Percentiles rank a stretch among this genome's conserved stretches.
Evolutionary conservation across 257 asterid genomes (phyloP).

Genomic region (Asclepias syriaca): DNA sequence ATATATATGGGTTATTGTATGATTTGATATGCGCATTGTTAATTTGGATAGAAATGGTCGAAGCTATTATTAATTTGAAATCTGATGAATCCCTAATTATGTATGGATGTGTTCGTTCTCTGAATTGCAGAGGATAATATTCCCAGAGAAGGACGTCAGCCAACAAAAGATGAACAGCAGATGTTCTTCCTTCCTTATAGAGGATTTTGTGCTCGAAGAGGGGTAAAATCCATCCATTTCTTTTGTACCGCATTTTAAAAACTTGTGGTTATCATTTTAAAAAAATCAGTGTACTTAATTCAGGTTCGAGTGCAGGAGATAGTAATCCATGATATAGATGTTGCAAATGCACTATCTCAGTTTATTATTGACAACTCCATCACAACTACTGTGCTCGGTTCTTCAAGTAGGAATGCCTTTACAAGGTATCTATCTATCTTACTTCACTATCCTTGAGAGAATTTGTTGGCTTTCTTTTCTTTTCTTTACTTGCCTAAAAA

Average conservation of each 20-base stretch:
- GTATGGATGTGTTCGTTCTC: not conserved
- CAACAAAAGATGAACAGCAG: constrained; percentile 52
- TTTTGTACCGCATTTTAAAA: too few species aligned
- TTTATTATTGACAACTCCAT: constrained; percentile 35
- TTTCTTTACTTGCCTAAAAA: too few species aligned
- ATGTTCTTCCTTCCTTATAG: constrained; percentile 73
- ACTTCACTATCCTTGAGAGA: too few species aligned
- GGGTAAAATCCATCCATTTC: constrained; percentile 38
- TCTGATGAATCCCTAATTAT: not conserved
- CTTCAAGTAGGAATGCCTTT: constrained; percentile 56
- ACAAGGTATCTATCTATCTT: constrained; percentile 30
- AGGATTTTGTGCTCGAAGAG: constrained; percentile 78
- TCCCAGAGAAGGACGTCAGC: constrained; percentile 45
- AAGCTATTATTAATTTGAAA: not conserved
- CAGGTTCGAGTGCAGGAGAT: constrained; percentile 73
- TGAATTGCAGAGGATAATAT: constrained; percentile 38
- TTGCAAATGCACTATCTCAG: constrained; percentile 47
- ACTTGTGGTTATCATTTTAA: too few species aligned
- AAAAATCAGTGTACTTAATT: not conserved
- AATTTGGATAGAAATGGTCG: not conserved
- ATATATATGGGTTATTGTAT: too few species aligned
- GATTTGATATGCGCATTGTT: not conserved
- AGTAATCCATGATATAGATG: constrained; percentile 48
- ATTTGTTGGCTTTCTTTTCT: too few species aligned
- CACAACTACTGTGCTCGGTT: constrained; percentile 56